Evolutionary conservation across 371 early-diverging fungal species (phyloP).

Genomic region (Actinomucor elegans): DNA sequence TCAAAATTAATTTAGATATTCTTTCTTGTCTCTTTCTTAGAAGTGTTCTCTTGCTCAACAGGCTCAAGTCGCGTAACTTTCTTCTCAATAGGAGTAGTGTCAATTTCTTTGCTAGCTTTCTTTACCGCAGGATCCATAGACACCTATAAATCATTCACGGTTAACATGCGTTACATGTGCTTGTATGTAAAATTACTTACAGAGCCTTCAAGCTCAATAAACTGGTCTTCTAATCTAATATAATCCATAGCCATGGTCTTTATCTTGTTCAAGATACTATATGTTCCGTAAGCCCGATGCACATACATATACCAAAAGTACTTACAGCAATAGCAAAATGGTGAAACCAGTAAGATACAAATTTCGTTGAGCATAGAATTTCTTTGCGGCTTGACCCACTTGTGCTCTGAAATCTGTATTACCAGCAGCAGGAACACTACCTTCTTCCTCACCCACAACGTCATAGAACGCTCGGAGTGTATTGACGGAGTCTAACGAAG

Average conservation of each 20-base stretch:
- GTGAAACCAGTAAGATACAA: slow-evolving; percentile 52
- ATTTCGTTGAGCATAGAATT: slow-evolving; percentile 89
- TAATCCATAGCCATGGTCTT: slow-evolving; percentile 23
- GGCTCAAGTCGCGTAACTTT: slow-evolving; percentile 21
- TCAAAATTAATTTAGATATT: slow-evolving; percentile 8
- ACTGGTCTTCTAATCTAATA: slow-evolving; percentile 25
- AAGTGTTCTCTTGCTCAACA: slow-evolving; percentile 14
- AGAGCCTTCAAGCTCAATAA: slow-evolving; percentile 19
- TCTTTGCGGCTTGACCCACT: slow-evolving; percentile 61
- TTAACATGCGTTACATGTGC: background rate
- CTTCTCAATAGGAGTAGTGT: slow-evolving; percentile 20
- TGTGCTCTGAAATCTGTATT: slow-evolving; percentile 48
- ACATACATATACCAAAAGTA: background rate
- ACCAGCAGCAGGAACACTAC: slow-evolving; percentile 14
- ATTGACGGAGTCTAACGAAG: slow-evolving; percentile 57
- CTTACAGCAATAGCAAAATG: slow-evolving; percentile 27
- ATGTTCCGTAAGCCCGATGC: background rate
- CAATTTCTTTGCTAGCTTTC: slow-evolving; percentile 13
- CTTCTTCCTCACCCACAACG: slow-evolving; percentile 28
- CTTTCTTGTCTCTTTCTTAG: too few relatives aligned
- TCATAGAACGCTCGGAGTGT: slow-evolving; percentile 50
- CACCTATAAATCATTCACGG: too few relatives aligned
- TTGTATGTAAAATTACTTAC: slow-evolving; percentile 21
- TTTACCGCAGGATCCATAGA: slow-evolving; percentile 18
- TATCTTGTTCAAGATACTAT: slow-evolving; percentile 23